A percentile compares a stretch with the other conserved stretches of the same genome.
These are phyloP conservation scores for Lagenidium giganteum DNA, from an alignment of 352 stramenopile species.

Conservation along the genomic window DNA sequence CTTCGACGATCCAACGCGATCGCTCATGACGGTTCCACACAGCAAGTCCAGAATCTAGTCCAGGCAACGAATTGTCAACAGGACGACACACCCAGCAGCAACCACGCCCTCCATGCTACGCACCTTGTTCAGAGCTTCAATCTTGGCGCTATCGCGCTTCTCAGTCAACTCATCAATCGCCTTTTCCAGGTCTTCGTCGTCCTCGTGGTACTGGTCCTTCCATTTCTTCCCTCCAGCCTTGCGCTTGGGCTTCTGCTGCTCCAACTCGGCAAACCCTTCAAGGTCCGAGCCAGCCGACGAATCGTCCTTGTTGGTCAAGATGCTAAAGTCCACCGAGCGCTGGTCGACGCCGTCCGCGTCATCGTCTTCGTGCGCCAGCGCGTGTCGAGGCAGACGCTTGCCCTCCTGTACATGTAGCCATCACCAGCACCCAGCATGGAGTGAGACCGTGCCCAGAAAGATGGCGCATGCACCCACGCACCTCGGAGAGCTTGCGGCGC, in stretches of 20 bases:
- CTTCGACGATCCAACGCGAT: slow-evolving; percentile 33
- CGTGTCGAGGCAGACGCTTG: slow-evolving; percentile 42
- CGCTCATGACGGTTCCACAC: slow-evolving; percentile 27
- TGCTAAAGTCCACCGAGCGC: slow-evolving; percentile 23
- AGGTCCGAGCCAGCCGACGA: slow-evolving; percentile 57
- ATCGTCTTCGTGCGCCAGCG: slow-evolving; percentile 38
- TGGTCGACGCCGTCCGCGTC: slow-evolving; percentile 5
- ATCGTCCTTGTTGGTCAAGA: slow-evolving; percentile 36
- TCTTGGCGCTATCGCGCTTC: slow-evolving; percentile 59
- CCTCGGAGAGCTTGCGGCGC: slow-evolving; percentile 33
- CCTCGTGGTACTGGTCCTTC: slow-evolving; percentile 26
- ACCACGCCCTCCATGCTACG: no score
- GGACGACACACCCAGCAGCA: background rate
- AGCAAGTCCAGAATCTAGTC: slow-evolving; percentile 45
- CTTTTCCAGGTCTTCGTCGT: slow-evolving; percentile 34
- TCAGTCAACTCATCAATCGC: slow-evolving; percentile 51
- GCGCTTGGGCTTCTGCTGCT: slow-evolving; percentile 15
- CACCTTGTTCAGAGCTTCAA: slow-evolving; percentile 43
- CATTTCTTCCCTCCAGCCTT: slow-evolving; percentile 20
- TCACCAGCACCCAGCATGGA: background rate
- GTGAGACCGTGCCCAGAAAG: background rate
- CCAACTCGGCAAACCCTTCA: slow-evolving; percentile 44
- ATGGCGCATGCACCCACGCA: slow-evolving; percentile 1
- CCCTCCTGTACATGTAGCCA: slow-evolving; percentile 24
- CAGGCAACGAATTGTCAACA: background rate